These are phyloP conservation scores for Moesziomyces aphidis DNA, from an alignment of 1,284 basidiomycete genomes.

Conservation along the genomic window DNA sequence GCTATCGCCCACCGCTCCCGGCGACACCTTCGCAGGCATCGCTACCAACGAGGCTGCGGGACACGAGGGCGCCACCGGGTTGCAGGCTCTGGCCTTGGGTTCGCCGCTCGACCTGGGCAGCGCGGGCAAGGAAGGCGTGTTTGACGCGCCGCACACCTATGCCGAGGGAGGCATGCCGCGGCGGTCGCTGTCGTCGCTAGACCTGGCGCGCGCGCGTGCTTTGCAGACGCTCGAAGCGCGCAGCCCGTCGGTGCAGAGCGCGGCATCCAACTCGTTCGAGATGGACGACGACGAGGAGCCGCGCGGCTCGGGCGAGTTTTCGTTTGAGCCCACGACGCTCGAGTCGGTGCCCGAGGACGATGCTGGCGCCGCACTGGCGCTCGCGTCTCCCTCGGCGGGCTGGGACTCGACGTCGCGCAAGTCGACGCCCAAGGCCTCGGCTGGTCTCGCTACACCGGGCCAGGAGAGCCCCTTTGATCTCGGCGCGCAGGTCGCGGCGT, in stretches of 20 bases:
- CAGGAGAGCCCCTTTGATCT: constrained; percentile 41
- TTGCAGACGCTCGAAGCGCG: constrained; percentile 30
- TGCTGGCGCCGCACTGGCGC: background rate
- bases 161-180: constrained; percentile 9
- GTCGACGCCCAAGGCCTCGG: constrained; percentile 31
- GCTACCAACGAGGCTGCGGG: background rate
- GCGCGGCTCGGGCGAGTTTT: constrained; percentile 34
- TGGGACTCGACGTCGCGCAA: constrained; percentile 29
- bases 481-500: constrained; percentile 44
- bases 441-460: constrained; percentile 9
- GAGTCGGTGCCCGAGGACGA: constrained; percentile 38
- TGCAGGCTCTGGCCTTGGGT: constrained; percentile 22
- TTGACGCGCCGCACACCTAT: constrained; percentile 25
- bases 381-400: constrained; percentile 5
- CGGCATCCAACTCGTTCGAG: constrained; percentile 17
- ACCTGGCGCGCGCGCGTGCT: constrained; percentile 36
- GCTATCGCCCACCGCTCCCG: background rate
- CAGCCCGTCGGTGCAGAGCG: constrained; percentile 6
- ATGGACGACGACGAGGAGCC: constrained; percentile 18
- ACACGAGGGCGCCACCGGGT: background rate
- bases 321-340: constrained; percentile 39
- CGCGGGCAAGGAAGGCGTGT: constrained; percentile 27
- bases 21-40: background rate
- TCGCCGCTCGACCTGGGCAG: constrained; percentile 43
- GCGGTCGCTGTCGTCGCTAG: constrained; percentile 34